Evolutionary conservation across 1,284 basidiomycete genomes (phyloP).

Genomic region (Rhodotorula glutinis): DNA sequence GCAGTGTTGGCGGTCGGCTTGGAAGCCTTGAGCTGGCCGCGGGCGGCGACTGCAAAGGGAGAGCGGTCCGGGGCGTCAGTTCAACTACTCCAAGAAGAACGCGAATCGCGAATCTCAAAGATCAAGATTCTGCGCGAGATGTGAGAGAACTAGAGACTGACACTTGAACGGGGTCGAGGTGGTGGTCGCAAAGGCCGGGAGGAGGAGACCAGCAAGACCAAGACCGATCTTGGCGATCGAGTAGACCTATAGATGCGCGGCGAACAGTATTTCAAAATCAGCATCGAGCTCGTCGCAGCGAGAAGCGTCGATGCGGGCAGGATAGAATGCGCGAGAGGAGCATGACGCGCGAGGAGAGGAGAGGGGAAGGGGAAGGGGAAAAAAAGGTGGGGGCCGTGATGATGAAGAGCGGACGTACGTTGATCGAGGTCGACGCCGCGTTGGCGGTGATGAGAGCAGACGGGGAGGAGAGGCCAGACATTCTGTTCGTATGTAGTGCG

Average conservation of each 20-base stretch:
- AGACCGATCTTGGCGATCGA: conserved; percentile 22
- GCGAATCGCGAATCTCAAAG: too few relatives aligned
- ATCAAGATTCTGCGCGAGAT: too few relatives aligned
- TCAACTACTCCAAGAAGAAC: too few relatives aligned
- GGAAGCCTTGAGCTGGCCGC: conserved; percentile 13
- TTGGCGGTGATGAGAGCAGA: conserved; percentile 35
- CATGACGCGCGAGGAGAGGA: not conserved
- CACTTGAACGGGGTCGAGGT: conserved; percentile 26
- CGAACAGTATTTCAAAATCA: not conserved
- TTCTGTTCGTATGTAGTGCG: conserved; percentile 1
- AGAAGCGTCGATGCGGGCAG: too few relatives aligned
- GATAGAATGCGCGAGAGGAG: too few relatives aligned
- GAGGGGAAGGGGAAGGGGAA: too few relatives aligned
- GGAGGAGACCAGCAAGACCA: conserved; percentile 22
- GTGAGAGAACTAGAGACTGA: too few relatives aligned
- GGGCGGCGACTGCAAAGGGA: conserved; percentile 1
- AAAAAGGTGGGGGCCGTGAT: not conserved
- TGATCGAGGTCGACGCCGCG: conserved; percentile 31
- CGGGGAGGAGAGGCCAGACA: conserved; percentile 38
- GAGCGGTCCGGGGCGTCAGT: not conserved
- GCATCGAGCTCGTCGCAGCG: too few relatives aligned
- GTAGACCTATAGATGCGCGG: not conserved
- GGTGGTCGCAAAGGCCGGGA: conserved; percentile 29
- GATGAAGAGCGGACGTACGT: conserved; percentile 17
- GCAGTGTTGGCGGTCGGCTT: conserved; percentile 31